Evolutionary conservation across 495 filamentous ascomycete species (phyloP).

Genomic region (Neurospora sp.): DNA sequence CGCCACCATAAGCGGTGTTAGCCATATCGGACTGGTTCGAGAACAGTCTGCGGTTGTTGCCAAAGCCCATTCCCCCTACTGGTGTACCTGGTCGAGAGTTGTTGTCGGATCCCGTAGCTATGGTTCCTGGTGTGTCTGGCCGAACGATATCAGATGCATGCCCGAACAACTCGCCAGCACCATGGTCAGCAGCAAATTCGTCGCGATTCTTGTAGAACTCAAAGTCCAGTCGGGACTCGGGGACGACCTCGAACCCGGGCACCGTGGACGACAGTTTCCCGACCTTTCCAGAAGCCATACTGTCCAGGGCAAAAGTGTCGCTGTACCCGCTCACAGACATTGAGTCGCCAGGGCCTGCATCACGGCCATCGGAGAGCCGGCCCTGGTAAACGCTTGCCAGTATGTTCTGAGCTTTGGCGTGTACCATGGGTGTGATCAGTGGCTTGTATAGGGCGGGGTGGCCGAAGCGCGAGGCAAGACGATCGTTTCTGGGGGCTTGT

Average conservation of each 20-base stretch:
- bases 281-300: constrained; percentile 65
- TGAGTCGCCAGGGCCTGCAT: constrained; percentile 44
- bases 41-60: constrained; percentile 6
- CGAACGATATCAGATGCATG: constrained; percentile 55
- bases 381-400: constrained; percentile 75
- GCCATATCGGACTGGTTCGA: constrained; percentile 11
- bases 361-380: constrained; percentile 50
- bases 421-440: constrained; percentile 92
- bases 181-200: constrained; percentile 82
- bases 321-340: constrained; percentile 56
- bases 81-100: constrained; percentile 34
- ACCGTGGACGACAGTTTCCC: constrained; percentile 50
- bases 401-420: constrained; percentile 74
- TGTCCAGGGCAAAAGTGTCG: constrained; percentile 61
- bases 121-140: constrained; percentile 54
- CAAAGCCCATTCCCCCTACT: constrained; percentile 26
- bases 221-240: constrained; percentile 86
- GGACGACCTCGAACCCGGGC: constrained; percentile 76
- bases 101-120: constrained; percentile 26
- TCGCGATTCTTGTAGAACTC: constrained; percentile 79
- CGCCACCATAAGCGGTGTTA: constrained; percentile 12
- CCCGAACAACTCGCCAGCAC: constrained; percentile 67
- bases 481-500: constrained; percentile 47
- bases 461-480: constrained; percentile 72
- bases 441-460: constrained; percentile 85